These are phyloP conservation scores for Apiotrichum montevideense DNA, from an alignment of 1,284 basidiomycete species.

Conservation along the genomic window DNA sequence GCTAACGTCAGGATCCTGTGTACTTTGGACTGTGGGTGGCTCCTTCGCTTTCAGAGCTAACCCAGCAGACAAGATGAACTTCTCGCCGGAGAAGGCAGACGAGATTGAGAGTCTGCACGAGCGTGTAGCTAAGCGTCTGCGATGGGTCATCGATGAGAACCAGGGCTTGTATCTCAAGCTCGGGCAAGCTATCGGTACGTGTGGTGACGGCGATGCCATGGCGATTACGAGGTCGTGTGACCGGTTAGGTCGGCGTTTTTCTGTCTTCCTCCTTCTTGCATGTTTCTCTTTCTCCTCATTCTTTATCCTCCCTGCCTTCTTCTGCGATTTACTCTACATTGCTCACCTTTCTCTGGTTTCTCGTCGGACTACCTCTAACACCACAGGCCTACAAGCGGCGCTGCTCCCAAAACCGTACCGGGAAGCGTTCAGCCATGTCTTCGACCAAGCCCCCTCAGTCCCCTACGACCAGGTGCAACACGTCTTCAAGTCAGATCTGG, in stretches of 20 bases:
- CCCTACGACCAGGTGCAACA: conserved; percentile 61
- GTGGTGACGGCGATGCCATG: background rate
- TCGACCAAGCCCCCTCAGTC: conserved; percentile 79
- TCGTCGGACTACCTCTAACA: background rate
- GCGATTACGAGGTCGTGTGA: no score
- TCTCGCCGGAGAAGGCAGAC: conserved; percentile 58
- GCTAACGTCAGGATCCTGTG: conserved; percentile 33
- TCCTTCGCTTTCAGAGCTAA: background rate
- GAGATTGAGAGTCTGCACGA: conserved; percentile 71
- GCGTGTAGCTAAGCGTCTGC: conserved; percentile 70
- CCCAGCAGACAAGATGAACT: conserved; percentile 66
- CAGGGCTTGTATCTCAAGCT: conserved; percentile 87
- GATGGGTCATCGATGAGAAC: conserved; percentile 67
- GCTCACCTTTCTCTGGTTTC: background rate
- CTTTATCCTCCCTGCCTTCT: background rate
- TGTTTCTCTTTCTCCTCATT: background rate
- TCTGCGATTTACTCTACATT: no score
- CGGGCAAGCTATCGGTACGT: conserved; percentile 52
- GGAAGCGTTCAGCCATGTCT: conserved; percentile 69
- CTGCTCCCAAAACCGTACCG: conserved; percentile 75
- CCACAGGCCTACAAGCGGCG: conserved; percentile 69
- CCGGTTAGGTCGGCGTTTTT: no score
- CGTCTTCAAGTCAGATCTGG: conserved; percentile 67
- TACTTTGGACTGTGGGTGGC: conserved; percentile 41
- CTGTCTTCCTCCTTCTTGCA: background rate